Base-by-base conservation (phyloP, 2,329 filamentous ascomycete genomes). In the Aspergillus brasiliensis region DNA sequence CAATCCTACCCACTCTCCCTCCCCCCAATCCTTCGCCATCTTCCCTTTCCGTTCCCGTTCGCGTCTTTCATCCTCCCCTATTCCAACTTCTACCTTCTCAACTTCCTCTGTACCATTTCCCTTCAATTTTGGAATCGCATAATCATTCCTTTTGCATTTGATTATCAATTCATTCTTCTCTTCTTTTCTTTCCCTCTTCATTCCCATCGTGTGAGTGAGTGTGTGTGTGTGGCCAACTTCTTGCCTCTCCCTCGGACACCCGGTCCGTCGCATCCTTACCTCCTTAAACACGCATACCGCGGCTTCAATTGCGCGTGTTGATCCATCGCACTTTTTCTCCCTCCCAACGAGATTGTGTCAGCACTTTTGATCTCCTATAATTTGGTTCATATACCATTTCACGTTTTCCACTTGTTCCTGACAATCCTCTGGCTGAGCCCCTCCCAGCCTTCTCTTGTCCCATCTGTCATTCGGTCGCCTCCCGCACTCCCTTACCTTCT, bases 211-310 rank as follows among this genome's bases (percentile, higher is more conserved):
- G n/a, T n/a, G n/a, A n/a, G n/a, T n/a, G n/a, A n/a, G n/a, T n/a
- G n/a, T n/a, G n/a, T n/a, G n/a, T n/a, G 53, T 57, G 59, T 60
- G 57, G 34, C 37, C 56, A 53, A 44, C 58, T 54, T 60, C 60
- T 56, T 56, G 62, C 64, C 57, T 62, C 56, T 51, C 59, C 59
- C 51, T 57, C 62, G 58, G 57, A 57, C 58, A 57, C 65, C 64
- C 62, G 60, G 63, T 64, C 61, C 60, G 61, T 66, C 61, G 62
- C 65, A 65, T 64, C 58, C 60, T 62, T 56, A 57, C 62, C 53
- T 57, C 57, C 44, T 55, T 55, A 48, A 49, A 56, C 34, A 40
- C 34, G 40, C 52, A 61, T 53, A 52, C 55, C 55, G 40, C 37
- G 52, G 23, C 27, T 38, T 47, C 52, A 44, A 23, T 60, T 56